Evolutionary conservation across 1,139 yeast genomes (phyloP), one percentile per base, ranked within the genome.

Genomic region (Eremothecium coryli): DNA sequence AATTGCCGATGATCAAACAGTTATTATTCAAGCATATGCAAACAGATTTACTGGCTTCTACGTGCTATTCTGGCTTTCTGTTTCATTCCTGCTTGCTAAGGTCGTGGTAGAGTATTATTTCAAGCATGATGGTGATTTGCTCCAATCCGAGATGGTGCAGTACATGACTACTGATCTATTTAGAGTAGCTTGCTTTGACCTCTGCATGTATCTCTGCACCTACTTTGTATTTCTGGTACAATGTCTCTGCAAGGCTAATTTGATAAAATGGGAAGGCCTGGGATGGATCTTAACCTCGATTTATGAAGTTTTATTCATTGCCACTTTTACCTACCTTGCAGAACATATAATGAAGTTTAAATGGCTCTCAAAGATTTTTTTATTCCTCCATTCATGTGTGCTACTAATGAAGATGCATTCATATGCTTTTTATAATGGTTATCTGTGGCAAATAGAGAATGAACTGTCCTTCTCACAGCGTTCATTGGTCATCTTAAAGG

Each of bases 391-490:
- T 56, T 73, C 84, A n/a, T 64, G 84, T 36, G 96, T 88, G 4
- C 63, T 86, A 45, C 57, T 88, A 44, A 88, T 88, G 97, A 88
- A 88, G 54, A 80, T 79, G 76, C 96, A 88, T 56, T 84, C 95
- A 2, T 88, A 77, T 53, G 84, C 82, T 1, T 84, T 79, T 49
- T 88, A 77, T 61, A 86, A 86, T 53, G 97, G 96, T 0, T 84
- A 86, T 54, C 62, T 86, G 37, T 84, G 94, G 90, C 62, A 59
- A 17, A 71, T 80, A 21, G 49, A 54, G 20, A 60, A 64, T n/a
- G 93, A 82, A 46, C 61, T 80, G 34, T 48, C 64, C 5, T 66
- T 64, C 38, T 71, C 85, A 6, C 45, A 62, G 49, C 47, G 48
- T 3, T 44, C 52, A 8, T 28, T 57, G 29, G 50, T 52, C 16